Percentiles rank a stretch among this genome's conserved stretches.
phyloP scores from a whole-genome alignment of 116 monocot genomes.

The Dioscorea cayenensis region DNA sequence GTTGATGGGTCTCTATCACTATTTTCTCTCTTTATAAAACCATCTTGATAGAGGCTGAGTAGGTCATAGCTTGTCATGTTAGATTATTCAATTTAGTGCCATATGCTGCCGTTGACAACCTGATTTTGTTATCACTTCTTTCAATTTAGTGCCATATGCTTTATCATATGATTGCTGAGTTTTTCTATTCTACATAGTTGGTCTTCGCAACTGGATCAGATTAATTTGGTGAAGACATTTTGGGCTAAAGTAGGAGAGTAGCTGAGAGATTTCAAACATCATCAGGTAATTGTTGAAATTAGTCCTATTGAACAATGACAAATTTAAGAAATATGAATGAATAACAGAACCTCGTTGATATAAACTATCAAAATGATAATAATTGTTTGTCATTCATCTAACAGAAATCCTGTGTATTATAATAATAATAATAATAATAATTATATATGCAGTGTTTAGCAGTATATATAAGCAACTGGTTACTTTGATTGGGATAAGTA shows the following conservation, averaged over 20 bases:
- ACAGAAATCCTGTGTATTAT: too few relatives aligned
- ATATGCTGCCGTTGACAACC: background rate
- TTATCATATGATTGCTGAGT: background rate
- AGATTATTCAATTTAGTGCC: background rate
- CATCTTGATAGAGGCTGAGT: too few relatives aligned
- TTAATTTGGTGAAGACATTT: background rate
- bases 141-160: background rate
- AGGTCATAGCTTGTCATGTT: too few relatives aligned
- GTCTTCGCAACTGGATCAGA: background rate
- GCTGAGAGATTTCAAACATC: background rate
- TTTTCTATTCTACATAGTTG: background rate
- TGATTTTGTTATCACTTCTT: background rate
- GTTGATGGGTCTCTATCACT: too few relatives aligned
- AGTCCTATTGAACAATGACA: too few relatives aligned
- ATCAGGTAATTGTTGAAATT: background rate
- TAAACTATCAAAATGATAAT: too few relatives aligned
- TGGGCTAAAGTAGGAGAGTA: background rate
- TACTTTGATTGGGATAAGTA: slow-evolving; percentile 6
- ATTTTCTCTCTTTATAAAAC: too few relatives aligned
- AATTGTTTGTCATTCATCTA: too few relatives aligned
- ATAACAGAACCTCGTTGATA: too few relatives aligned
- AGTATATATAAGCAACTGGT: background rate
- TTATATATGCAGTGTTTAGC: too few relatives aligned
- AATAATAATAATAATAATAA: too few relatives aligned
- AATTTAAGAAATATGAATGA: too few relatives aligned